phyloP scores from a whole-genome alignment of 306 rosid genomes.

The Datisca glomerata region DNA sequence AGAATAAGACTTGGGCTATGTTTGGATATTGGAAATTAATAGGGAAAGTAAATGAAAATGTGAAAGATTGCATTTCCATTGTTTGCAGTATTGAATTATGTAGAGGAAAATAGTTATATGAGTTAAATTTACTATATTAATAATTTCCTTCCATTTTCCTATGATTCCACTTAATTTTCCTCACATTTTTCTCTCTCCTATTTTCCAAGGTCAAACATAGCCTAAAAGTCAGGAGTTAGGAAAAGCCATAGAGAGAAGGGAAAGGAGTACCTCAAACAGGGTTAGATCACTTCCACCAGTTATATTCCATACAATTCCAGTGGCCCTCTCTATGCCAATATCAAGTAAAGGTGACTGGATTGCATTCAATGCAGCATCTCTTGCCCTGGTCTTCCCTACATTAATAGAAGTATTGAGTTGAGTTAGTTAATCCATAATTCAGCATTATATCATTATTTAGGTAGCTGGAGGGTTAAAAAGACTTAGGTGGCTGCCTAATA shows the following conservation, averaged over 20 bases:
- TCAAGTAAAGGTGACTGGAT: slow-evolving; percentile 93
- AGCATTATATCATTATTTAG: slow-evolving; percentile 3
- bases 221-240: background rate
- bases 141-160: no score
- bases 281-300: slow-evolving; percentile 98
- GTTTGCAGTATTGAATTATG: no score
- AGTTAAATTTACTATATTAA: no score
- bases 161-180: no score
- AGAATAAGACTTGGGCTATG: no score
- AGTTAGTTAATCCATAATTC: slow-evolving; percentile 4
- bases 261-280: slow-evolving; percentile 60
- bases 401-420: slow-evolving; percentile 14
- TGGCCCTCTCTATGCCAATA: slow-evolving; percentile 98
- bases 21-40: no score
- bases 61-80: no score
- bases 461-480: background rate
- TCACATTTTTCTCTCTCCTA: no score
- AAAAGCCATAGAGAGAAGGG: background rate
- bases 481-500: background rate
- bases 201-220: no score
- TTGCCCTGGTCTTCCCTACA: slow-evolving; percentile 94
- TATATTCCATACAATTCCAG: slow-evolving; percentile 99
- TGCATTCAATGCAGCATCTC: slow-evolving; percentile 99
- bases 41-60: no score
- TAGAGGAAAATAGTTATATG: no score